phyloP scores from a whole-genome alignment of 192 early-diverging fungal genomes.

The Coemansia erecta region DNA sequence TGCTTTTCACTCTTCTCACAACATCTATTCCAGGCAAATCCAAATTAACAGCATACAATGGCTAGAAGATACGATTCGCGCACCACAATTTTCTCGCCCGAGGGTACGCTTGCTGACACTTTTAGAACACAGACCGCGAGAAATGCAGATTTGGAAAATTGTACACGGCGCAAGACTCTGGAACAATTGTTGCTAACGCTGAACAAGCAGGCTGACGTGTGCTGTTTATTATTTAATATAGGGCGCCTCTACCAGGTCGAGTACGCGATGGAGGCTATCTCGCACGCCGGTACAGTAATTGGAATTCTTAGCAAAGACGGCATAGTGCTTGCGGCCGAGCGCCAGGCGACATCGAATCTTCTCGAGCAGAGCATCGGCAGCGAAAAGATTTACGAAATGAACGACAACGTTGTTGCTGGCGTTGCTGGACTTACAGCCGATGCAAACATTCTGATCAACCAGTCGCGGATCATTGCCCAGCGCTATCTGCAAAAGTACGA shows the following conservation, averaged over 20 bases:
- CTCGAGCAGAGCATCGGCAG: constrained; percentile 78
- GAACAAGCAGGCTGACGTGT: background rate
- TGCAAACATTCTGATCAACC: constrained; percentile 93
- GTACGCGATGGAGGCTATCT: constrained; percentile 99
- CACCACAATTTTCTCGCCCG: constrained; percentile 99
- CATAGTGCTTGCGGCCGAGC: constrained; percentile 94
- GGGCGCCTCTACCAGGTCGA: constrained; percentile 99
- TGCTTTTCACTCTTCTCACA: too few relatives aligned
- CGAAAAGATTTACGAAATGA: constrained; percentile 97
- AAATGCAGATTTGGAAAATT: background rate
- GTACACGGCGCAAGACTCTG: background rate
- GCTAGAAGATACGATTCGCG: constrained; percentile 96
- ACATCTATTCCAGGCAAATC: too few relatives aligned
- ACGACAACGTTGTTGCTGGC: constrained; percentile 89
- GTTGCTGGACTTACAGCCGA: constrained; percentile 97
- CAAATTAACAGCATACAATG: constrained; percentile 55
- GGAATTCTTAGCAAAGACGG: constrained; percentile 92
- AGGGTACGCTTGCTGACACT: constrained; percentile 62
- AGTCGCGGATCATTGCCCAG: constrained; percentile 83
- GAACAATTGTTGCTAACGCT: too few relatives aligned
- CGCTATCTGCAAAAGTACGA: constrained; percentile 83
- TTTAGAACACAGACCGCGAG: too few relatives aligned
- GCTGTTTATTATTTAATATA: constrained; percentile 25
- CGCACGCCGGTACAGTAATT: constrained; percentile 91
- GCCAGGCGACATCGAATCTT: constrained; percentile 90